Evolutionary conservation across 73 alveolate species (phyloP).

Genomic region (Breviolum minutum): DNA sequence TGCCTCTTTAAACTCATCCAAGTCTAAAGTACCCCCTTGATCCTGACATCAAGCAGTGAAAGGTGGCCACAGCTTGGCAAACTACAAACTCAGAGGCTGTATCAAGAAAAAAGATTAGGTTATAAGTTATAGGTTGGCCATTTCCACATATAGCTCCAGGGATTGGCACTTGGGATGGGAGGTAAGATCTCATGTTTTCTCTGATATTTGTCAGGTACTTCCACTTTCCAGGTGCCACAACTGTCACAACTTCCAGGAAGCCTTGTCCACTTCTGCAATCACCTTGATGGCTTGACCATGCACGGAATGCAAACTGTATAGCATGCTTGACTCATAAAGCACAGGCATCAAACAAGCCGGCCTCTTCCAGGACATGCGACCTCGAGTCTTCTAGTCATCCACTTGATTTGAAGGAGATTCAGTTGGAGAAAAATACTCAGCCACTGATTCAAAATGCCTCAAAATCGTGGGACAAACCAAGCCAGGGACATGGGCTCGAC

Average conservation of each 20-base stretch:
- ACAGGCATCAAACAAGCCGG: neutral
- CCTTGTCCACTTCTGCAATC: conserved; percentile 91
- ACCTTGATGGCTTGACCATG: neutral
- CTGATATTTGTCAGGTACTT: neutral
- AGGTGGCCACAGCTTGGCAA: no score
- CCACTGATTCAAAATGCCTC: neutral
- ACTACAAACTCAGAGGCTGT: neutral
- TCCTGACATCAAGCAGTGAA: neutral
- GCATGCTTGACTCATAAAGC: no score
- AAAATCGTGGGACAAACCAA: neutral
- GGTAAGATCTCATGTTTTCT: neutral
- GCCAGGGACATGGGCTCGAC: conserved; percentile 37
- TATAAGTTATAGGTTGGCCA: neutral
- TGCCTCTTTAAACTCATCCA: conserved; percentile 83
- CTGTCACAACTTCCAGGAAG: neutral
- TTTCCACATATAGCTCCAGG: neutral
- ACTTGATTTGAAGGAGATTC: no score
- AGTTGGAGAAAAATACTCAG: no score
- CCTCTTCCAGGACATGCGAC: conserved; percentile 64
- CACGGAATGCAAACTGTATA: neutral
- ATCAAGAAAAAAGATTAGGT: neutral
- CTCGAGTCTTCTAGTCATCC: neutral
- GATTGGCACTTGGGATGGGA: neutral
- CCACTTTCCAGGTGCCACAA: neutral
- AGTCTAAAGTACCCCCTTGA: conserved; percentile 63